phyloP scores from a whole-genome alignment of 2,329 filamentous ascomycete genomes.

The Lasiodiplodia citricola region DNA sequence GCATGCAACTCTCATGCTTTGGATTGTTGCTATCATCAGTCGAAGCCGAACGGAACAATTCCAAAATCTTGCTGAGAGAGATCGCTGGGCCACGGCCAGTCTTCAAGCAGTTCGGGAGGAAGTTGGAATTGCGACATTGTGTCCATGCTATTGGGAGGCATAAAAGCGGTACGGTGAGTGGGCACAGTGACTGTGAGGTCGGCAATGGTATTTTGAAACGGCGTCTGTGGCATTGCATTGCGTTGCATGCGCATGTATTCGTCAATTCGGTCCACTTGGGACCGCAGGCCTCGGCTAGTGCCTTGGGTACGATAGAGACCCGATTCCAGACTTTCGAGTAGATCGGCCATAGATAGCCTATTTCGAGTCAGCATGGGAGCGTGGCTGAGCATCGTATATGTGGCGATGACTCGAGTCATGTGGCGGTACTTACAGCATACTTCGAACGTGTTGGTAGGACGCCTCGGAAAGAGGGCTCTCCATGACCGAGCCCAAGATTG shows the following conservation, averaged over 20 bases:
- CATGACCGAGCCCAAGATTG: conserved; percentile 56
- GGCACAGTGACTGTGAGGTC: conserved; percentile 22
- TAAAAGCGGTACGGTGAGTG: not conserved
- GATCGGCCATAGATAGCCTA: conserved; percentile 47
- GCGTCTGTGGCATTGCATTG: conserved; percentile 30
- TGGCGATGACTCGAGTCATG: not conserved
- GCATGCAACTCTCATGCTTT: too few relatives aligned
- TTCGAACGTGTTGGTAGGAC: conserved; percentile 49
- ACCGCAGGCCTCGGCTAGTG: conserved; percentile 47
- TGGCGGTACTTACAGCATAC: conserved; percentile 41
- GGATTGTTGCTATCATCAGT: not conserved
- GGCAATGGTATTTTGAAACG: conserved; percentile 29
- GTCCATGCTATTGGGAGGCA: conserved; percentile 2
- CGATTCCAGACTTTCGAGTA: conserved; percentile 52
- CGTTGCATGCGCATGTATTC: conserved; percentile 44
- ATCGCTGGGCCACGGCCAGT: conserved; percentile 47
- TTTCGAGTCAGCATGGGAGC: not conserved
- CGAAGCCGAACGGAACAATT: conserved; percentile 17
- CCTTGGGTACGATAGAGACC: conserved; percentile 48
- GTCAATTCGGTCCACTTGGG: conserved; percentile 52
- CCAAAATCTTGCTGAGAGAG: conserved; percentile 23
- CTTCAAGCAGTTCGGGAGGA: conserved; percentile 47
- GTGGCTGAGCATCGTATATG: not conserved
- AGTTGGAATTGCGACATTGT: conserved; percentile 43
- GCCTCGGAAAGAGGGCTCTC: conserved; percentile 51